phyloP scores from a whole-genome alignment of 2,329 filamentous ascomycete species.

The Arachnopeziza araneosa region DNA sequence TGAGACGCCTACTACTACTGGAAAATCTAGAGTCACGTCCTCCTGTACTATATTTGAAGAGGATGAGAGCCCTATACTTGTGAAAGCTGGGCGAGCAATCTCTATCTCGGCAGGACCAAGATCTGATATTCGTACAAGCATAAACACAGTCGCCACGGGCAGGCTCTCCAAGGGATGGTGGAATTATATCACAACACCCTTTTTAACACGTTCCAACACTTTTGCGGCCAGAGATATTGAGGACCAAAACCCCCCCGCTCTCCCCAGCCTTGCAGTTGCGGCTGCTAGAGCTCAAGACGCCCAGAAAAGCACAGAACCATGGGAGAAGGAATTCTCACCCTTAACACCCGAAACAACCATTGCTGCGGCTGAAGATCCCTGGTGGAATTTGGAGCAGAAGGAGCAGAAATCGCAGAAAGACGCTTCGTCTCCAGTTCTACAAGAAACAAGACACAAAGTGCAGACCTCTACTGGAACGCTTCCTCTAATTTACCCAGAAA shows the following conservation, averaged over 20 bases:
- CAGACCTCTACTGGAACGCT: slow-evolving; percentile 24
- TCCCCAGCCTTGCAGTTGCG: slow-evolving; percentile 32
- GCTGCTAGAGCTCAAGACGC: slow-evolving; percentile 23
- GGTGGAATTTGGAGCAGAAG: slow-evolving; percentile 31
- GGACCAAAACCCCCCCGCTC: slow-evolving; percentile 18
- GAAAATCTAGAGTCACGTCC: slow-evolving; percentile 24
- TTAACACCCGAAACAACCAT: slow-evolving; percentile 25
- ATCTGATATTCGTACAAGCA: slow-evolving; percentile 19
- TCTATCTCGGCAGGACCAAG: slow-evolving; percentile 21
- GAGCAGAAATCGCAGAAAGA: slow-evolving; percentile 1
- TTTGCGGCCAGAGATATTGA: slow-evolving; percentile 20
- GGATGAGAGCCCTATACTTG: slow-evolving; percentile 46
- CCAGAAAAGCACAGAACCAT: slow-evolving; percentile 20
- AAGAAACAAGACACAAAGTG: slow-evolving; percentile 24
- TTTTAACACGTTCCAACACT: slow-evolving; percentile 37
- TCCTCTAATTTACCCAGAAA: slow-evolving; percentile 22
- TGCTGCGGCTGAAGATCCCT: slow-evolving; percentile 31
- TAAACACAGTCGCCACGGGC: slow-evolving; percentile 28
- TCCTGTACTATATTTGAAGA: slow-evolving; percentile 67
- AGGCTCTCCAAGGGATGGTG: slow-evolving; percentile 67
- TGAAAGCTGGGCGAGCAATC: slow-evolving; percentile 35
- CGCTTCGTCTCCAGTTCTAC: slow-evolving; percentile 14
- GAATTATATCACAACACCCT: slow-evolving; percentile 71
- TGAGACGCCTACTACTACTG: not conserved
- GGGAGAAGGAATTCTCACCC: slow-evolving; percentile 31